phyloP scores from a whole-genome alignment of 176 grass and related monocot species.

The Urochloa ruziziensis region DNA sequence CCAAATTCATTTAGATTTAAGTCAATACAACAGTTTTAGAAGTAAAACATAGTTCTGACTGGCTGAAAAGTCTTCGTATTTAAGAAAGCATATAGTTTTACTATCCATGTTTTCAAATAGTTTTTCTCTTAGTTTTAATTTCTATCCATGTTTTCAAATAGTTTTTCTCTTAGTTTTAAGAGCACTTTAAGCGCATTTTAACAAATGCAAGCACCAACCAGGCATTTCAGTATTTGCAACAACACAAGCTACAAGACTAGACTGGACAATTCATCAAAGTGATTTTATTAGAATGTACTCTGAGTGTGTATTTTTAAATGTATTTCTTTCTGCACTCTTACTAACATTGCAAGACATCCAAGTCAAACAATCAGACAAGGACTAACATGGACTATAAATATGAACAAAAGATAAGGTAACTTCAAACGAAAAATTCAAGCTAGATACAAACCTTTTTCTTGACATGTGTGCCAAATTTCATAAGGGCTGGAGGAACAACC shows the following conservation, averaged over 20 bases:
- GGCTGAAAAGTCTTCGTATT: background rate
- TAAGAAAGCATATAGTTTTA: background rate
- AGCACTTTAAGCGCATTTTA: too few species aligned
- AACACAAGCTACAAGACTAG: background rate
- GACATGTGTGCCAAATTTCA: slow-evolving; percentile 92
- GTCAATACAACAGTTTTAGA: background rate
- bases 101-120: too few species aligned
- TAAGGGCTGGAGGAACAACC: slow-evolving; percentile 70
- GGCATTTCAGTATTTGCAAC: too few species aligned
- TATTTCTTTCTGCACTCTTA: background rate
- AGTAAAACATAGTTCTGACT: background rate
- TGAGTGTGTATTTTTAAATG: background rate
- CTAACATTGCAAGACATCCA: background rate
- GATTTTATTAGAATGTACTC: background rate
- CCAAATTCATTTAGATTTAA: background rate
- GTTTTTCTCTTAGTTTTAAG: too few species aligned
- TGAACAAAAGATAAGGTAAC: slow-evolving; percentile 13
- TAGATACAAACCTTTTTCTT: slow-evolving; percentile 92
- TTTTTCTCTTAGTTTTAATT: too few species aligned
- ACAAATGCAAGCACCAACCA: too few species aligned
- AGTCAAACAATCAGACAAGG: background rate
- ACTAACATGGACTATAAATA: background rate
- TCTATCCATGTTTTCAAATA: too few species aligned
- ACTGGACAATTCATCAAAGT: background rate
- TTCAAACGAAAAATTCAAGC: background rate